Evolutionary conservation across 2,329 filamentous ascomycete genomes (phyloP), one percentile per base, ranked within the genome.

Genomic region (Beauveria pseudobassiana): DNA sequence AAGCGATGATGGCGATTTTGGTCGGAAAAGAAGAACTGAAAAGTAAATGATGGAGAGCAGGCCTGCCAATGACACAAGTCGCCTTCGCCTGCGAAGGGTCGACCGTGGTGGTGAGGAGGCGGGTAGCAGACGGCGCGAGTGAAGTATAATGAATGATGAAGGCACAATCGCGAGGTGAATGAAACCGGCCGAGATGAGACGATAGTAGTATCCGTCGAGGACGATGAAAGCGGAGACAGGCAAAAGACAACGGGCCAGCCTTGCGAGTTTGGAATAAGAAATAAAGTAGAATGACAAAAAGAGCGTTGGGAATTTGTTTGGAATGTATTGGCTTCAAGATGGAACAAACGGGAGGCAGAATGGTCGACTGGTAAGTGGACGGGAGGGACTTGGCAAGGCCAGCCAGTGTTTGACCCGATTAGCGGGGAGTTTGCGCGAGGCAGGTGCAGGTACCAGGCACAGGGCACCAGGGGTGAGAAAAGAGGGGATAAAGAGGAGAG

Each of bases 51-150:
- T 43, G 57, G 62, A 66, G 60, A 38, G 65, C 73, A 74, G 76
- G 65, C 74, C 76, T 64, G 76, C 76, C 76, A 75, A 72, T 64
- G 70, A 71, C 75, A 76, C 76, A 73, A 66, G 74, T 79, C 59
- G 51, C 30, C 59, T 61, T 61, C 59, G 59, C 59, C 59, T 50
- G 59, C 59, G 59, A 61, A 61, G 51, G 52, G 28, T 38, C 59
- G 59, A 61, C 59, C 28, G 59, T 56, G 59, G n/a, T 49, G 16
- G 28, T 24, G 30, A 12, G 30, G 28, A 10, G 16, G 18, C 24
- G 10, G 45, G 30, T 50, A 49, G 45, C 20, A 22, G 18, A 43
- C 8, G n/a, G 38, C 28, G 34, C 38, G 16, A 55, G 40, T 55
- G 52, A 55, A 61, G 8, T 16, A 45, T 20, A 18, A 40, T 55